These are phyloP conservation scores for Populus tomentosa DNA, from an alignment of 441 rosid genomes.

Conservation along the genomic window DNA sequence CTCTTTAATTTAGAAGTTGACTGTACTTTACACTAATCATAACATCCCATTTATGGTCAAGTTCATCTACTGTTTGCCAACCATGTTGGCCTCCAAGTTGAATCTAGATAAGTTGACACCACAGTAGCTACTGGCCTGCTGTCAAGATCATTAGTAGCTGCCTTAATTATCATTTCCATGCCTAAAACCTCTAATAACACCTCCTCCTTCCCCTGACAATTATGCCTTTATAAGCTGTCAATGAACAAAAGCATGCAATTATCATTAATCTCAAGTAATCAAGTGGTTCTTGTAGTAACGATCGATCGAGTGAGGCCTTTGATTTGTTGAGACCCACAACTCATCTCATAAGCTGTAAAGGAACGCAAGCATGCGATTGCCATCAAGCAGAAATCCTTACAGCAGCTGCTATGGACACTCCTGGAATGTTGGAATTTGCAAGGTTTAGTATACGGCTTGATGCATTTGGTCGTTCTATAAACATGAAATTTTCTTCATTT, in stretches of 20 bases:
- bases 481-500: no score
- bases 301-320: background rate
- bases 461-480: no score
- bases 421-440: background rate
- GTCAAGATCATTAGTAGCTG: slow-evolving; percentile 4
- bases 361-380: background rate
- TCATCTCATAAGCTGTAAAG: background rate
- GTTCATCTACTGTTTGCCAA: background rate
- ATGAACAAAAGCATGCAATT: background rate
- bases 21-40: slow-evolving; percentile 17
- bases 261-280: background rate
- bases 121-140: background rate
- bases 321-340: background rate
- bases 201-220: background rate
- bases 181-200: background rate
- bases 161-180: slow-evolving; percentile 6
- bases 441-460: no score
- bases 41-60: slow-evolving; percentile 5
- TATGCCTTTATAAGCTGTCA: slow-evolving; percentile 5
- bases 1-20: slow-evolving; percentile 19
- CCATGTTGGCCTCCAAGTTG: background rate
- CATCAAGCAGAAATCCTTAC: background rate
- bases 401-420: background rate
- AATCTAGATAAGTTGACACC: background rate
- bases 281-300: background rate